Percentiles rank a stretch among this genome's conserved stretches.
These are phyloP conservation scores for Quercus gilva DNA, from an alignment of 306 rosid species.

Conservation along the genomic window DNA sequence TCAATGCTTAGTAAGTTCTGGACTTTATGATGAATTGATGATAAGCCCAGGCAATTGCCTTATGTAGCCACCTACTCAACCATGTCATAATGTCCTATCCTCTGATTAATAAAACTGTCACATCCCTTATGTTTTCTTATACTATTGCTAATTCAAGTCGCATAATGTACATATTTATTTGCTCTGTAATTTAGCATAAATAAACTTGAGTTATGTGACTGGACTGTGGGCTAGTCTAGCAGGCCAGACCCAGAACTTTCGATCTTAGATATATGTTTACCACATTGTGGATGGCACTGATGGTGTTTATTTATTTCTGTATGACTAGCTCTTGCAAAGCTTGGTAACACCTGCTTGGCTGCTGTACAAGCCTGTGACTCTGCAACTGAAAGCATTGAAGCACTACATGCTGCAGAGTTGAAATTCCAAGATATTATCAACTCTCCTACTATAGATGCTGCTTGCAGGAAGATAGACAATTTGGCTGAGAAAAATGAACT, in stretches of 20 bases:
- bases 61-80: background rate
- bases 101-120: background rate
- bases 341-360: conserved; percentile 76
- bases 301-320: conserved; percentile 11
- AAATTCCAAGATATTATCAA: conserved; percentile 87
- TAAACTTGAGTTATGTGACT: background rate
- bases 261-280: background rate
- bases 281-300: background rate
- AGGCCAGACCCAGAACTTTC: conserved; percentile 4
- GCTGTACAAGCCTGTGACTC: conserved; percentile 83
- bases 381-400: conserved; percentile 76
- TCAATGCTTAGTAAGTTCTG: background rate
- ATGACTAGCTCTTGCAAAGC: conserved; percentile 56
- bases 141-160: background rate
- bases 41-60: background rate
- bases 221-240: background rate
- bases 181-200: background rate
- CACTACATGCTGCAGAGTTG: conserved; percentile 80
- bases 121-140: background rate
- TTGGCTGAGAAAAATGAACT: conserved; percentile 88
- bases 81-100: background rate
- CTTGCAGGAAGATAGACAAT: conserved; percentile 89
- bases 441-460: conserved; percentile 83
- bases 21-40: too few relatives aligned
- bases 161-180: background rate